Conservation (phyloP, 257 asterid genomes). For the Solanum dulcamara region DNA sequence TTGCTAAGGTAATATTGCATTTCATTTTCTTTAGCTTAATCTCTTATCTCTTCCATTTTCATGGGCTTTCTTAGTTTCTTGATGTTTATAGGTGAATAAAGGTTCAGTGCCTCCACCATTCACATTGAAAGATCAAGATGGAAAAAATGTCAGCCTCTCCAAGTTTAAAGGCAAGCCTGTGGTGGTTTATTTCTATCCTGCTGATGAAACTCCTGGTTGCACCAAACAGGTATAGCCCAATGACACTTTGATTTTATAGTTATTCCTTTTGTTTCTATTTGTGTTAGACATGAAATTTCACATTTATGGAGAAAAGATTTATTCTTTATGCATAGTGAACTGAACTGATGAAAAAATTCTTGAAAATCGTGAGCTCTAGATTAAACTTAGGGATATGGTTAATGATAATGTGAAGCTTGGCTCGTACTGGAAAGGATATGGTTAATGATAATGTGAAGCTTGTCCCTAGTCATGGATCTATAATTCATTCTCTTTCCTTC, state of each 20-base stretch:
- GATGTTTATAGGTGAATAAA: slow-evolving; percentile 48
- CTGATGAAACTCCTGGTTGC: slow-evolving; percentile 95
- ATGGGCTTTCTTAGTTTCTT: background rate
- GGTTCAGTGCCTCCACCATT: slow-evolving; percentile 67
- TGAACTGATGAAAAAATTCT: background rate
- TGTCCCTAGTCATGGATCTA: too few species aligned
- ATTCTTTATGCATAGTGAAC: background rate
- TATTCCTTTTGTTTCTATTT: background rate
- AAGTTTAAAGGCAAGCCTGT: slow-evolving; percentile 92
- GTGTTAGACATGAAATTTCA: background rate
- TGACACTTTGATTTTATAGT: background rate
- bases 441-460: too few species aligned
- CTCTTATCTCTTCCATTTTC: background rate
- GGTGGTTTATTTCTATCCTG: slow-evolving; percentile 94
- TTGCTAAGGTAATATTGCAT: slow-evolving; percentile 73
- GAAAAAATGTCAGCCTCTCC: slow-evolving; percentile 66
- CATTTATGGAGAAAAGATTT: background rate
- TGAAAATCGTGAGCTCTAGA: background rate
- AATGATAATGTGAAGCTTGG: background rate
- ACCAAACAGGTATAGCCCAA: slow-evolving; percentile 63
- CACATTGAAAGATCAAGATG: slow-evolving; percentile 89
- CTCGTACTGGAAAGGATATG: background rate
- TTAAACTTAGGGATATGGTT: background rate
- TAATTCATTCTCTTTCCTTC: too few species aligned
- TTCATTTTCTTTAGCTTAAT: background rate